Evolutionary conservation across 2,329 filamentous ascomycete genomes (phyloP).

Genomic region (Penicillium crustosum): DNA sequence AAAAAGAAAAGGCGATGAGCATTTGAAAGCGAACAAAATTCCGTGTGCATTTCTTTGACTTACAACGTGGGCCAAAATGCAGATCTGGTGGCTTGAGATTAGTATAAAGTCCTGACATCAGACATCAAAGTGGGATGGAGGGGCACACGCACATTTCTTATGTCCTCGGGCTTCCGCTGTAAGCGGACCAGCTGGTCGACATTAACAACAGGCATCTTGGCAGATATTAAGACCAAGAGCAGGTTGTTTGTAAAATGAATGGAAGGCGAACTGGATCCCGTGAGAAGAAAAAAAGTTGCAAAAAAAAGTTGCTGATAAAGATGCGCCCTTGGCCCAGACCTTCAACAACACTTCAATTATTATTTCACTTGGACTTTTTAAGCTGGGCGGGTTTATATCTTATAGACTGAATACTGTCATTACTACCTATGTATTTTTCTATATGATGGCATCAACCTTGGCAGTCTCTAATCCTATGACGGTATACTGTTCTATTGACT

Average conservation of each 20-base stretch:
- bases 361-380: neutral
- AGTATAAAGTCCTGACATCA: constrained; percentile 30
- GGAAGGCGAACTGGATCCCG: constrained; percentile 15
- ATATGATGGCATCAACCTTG: neutral
- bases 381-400: neutral
- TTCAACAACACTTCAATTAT: constrained; percentile 1
- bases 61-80: constrained; percentile 89
- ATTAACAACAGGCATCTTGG: constrained; percentile 83
- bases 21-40: neutral
- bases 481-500: constrained; percentile 18
- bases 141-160: constrained; percentile 75
- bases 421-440: neutral
- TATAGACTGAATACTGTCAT: neutral
- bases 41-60: constrained; percentile 31
- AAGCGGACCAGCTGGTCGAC: constrained; percentile 87
- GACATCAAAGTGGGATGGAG: constrained; percentile 31
- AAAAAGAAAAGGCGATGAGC: constrained; percentile 8
- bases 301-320: constrained; percentile 28
- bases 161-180: constrained; percentile 81
- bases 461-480: neutral
- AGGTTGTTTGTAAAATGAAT: constrained; percentile 13
- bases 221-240: constrained; percentile 17
- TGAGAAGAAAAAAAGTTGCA: constrained; percentile 24
- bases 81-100: constrained; percentile 66
- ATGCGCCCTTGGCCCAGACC: constrained; percentile 2